These are phyloP conservation scores for Colletotrichum sublineola DNA, from an alignment of 2,329 filamentous ascomycete genomes.

Conservation along the genomic window DNA sequence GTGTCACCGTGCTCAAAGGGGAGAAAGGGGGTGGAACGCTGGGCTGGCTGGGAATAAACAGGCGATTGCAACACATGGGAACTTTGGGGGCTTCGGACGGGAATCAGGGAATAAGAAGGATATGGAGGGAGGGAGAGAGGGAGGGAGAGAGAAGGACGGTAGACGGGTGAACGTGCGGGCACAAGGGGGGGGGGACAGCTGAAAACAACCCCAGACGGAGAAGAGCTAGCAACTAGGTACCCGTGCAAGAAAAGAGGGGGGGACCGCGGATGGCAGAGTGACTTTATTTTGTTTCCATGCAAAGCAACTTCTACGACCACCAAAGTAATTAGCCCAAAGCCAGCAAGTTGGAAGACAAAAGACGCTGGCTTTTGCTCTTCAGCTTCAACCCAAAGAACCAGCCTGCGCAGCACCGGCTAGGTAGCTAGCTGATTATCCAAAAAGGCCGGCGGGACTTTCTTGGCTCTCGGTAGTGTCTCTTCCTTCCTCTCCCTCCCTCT, in stretches of 20 bases:
- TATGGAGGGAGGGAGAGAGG: not conserved
- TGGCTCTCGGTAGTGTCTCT: not conserved
- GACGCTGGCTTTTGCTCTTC: not conserved
- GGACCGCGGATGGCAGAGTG: not conserved
- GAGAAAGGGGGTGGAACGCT: constrained; percentile 17
- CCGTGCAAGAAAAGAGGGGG: constrained; percentile 2
- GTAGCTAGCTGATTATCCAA: not conserved
- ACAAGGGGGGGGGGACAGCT: not conserved
- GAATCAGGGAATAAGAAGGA: constrained; percentile 22
- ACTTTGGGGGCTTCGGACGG: constrained; percentile 26
- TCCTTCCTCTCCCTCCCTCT: not conserved
- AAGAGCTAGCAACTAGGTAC: not conserved
- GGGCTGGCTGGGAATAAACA: constrained; percentile 38
- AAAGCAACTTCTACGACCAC: not conserved
- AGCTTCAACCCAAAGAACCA: not conserved
- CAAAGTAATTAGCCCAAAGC: not conserved
- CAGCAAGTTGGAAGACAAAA: not conserved
- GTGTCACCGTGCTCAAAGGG: constrained; percentile 7
- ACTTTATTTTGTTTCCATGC: not conserved
- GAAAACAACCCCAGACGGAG: not conserved
- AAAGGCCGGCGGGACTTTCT: too few species aligned
- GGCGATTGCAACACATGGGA: constrained; percentile 36
- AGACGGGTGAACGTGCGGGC: not conserved
- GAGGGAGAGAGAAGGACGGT: not conserved
- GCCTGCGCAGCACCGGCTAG: not conserved